A percentile compares a stretch with the other conserved stretches of the same genome.
Conservation (phyloP, 1,139 yeast species). For the Hyphopichia khmerensis region DNA sequence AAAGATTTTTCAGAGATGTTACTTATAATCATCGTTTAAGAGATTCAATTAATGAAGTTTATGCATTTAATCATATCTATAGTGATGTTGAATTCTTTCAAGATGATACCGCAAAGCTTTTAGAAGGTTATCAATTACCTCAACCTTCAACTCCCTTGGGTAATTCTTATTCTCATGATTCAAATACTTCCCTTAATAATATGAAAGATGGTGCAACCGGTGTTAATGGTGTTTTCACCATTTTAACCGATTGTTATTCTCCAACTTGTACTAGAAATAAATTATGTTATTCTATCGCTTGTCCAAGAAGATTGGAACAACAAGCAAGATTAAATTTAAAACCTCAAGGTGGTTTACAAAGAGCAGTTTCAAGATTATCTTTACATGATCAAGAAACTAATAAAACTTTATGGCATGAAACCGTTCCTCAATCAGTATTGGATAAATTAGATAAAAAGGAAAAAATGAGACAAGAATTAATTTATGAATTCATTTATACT, state of each 20-base stretch:
- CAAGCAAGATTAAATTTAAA: conserved; percentile 89
- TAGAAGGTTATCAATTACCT: conserved; percentile 18
- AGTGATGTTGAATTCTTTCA: conserved; percentile 40
- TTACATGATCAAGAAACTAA: conserved; percentile 76
- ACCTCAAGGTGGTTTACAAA: conserved; percentile 81
- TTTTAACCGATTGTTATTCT: conserved; percentile 91
- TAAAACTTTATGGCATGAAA: conserved; percentile 91
- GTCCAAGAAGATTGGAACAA: conserved; percentile 94
- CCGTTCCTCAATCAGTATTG: conserved; percentile 79
- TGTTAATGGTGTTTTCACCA: conserved; percentile 89
- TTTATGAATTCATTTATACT: conserved; percentile 89
- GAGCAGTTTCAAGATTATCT: conserved; percentile 80
- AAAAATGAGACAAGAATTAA: conserved; percentile 91
- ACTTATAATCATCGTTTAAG: conserved; percentile 91
- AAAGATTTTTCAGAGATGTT: conserved; percentile 91
- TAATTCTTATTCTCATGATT: not conserved
- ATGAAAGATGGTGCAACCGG: conserved; percentile 20
- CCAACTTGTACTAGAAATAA: conserved; percentile 92
- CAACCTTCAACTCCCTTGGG: conserved; percentile 12
- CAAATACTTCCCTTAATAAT: conserved; percentile 4
- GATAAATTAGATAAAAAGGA: conserved; percentile 81
- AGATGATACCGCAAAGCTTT: conserved; percentile 28
- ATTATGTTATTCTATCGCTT: conserved; percentile 92
- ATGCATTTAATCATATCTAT: conserved; percentile 71
- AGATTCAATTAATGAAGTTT: conserved; percentile 84